These are phyloP conservation scores for Pneumocystis jirovecii DNA, from an alignment of 1,139 yeast genomes.

Conservation along the genomic window DNA sequence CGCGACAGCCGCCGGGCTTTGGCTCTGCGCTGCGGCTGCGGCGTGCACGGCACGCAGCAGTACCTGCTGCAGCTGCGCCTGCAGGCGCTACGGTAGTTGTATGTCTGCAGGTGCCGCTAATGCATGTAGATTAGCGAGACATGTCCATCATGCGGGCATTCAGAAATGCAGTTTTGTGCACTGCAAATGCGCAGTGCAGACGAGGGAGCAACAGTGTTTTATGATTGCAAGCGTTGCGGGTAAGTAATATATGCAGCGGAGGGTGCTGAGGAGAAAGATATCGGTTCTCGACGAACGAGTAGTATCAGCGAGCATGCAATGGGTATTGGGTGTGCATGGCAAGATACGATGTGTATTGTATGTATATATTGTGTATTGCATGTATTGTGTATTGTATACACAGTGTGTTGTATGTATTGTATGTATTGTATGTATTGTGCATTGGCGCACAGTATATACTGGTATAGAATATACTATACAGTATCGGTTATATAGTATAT, in stretches of 20 bases:
- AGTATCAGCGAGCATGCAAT: not conserved
- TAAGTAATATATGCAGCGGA: constrained; percentile 24
- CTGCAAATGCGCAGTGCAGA: constrained; percentile 93
- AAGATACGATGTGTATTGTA: not conserved
- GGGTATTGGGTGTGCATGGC: too few species aligned
- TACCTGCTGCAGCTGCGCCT: not conserved
- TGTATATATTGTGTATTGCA: not conserved
- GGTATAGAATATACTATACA: too few species aligned
- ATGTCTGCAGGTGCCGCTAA: not conserved
- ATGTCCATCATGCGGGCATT: constrained; percentile 95
- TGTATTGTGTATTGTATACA: too few species aligned
- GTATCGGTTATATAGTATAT: too few species aligned
- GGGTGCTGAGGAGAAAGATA: not conserved
- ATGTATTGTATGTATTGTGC: too few species aligned
- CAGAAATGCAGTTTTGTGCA: constrained; percentile 96
- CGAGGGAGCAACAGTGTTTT: constrained; percentile 65
- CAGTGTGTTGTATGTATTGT: too few species aligned
- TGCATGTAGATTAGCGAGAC: constrained; percentile 55
- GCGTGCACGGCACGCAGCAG: not conserved
- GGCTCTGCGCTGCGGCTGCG: not conserved
- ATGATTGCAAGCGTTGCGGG: constrained; percentile 86
- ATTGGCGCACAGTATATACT: too few species aligned
- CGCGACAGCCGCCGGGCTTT: not conserved
- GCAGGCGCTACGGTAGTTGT: not conserved
- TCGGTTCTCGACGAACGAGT: not conserved